These are phyloP conservation scores for Daldinia caldariorum DNA, from an alignment of 495 filamentous ascomycete species.

Conservation along the genomic window DNA sequence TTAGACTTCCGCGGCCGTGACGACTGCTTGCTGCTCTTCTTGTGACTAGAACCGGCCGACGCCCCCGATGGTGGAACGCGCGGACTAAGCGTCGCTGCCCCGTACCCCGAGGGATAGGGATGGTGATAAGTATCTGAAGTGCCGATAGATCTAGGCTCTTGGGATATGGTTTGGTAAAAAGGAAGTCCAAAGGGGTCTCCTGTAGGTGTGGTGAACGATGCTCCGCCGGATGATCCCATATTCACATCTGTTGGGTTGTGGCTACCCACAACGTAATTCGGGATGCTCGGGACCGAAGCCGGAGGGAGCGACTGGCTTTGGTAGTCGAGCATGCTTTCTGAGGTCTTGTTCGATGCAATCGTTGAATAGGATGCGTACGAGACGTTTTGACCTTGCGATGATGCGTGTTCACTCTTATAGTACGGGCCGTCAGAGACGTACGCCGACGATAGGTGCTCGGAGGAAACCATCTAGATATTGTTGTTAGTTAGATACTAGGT, in stretches of 20 bases:
- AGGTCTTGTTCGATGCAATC: conserved; percentile 24
- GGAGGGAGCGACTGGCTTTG: conserved; percentile 38
- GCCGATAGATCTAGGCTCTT: conserved; percentile 34
- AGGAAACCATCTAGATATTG: conserved; percentile 38
- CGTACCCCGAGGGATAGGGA: conserved; percentile 40
- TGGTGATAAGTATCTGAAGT: conserved; percentile 40
- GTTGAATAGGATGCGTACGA: conserved; percentile 39
- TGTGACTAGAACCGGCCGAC: conserved; percentile 29
- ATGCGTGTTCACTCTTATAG: conserved; percentile 34
- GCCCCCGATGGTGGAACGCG: conserved; percentile 24
- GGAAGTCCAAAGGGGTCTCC: conserved; percentile 40
- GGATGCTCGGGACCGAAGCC: conserved; percentile 33
- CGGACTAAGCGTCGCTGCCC: conserved; percentile 33
- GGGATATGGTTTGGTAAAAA: conserved; percentile 36
- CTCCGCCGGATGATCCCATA: conserved; percentile 34
- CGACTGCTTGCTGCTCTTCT: conserved; percentile 36
- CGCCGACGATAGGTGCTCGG: conserved; percentile 40
- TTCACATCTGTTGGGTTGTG: conserved; percentile 38
- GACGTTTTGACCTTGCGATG: conserved; percentile 32
- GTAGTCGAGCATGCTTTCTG: conserved; percentile 39
- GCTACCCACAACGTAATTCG: conserved; percentile 35
- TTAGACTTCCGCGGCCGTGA: conserved; percentile 27
- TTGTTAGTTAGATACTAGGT: conserved; percentile 22
- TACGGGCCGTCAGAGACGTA: conserved; percentile 39
- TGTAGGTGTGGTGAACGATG: conserved; percentile 37